These are phyloP conservation scores for Fusarium bactridioides DNA, from an alignment of 2,329 filamentous ascomycete genomes.

Conservation along the genomic window DNA sequence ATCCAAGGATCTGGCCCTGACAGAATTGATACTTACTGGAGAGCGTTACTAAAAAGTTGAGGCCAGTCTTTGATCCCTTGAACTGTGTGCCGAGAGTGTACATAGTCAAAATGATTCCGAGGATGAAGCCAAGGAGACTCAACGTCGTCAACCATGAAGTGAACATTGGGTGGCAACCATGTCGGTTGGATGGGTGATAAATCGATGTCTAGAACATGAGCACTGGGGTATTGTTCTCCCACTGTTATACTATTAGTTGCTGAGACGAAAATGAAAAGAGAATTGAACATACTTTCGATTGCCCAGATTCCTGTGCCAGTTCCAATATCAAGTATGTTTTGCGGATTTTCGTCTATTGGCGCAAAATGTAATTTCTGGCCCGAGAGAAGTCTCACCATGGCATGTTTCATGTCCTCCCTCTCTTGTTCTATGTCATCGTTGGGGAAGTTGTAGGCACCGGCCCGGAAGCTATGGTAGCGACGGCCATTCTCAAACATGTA, in stretches of 20 bases:
- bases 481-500: conserved; percentile 66
- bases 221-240: conserved; percentile 54
- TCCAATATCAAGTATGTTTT: conserved; percentile 64
- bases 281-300: conserved; percentile 56
- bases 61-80: conserved; percentile 66
- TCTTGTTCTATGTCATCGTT: conserved; percentile 69
- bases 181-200: conserved; percentile 59
- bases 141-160: conserved; percentile 65
- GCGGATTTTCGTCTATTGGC: conserved; percentile 56
- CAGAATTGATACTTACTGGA: conserved; percentile 25
- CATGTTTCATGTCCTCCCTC: conserved; percentile 64
- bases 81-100: conserved; percentile 66
- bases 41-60: conserved; percentile 50
- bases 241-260: conserved; percentile 46
- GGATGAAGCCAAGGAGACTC: conserved; percentile 65
- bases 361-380: conserved; percentile 60
- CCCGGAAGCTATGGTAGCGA: conserved; percentile 64
- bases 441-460: conserved; percentile 64
- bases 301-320: conserved; percentile 68
- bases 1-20: background rate
- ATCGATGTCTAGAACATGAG: conserved; percentile 55
- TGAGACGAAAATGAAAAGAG: background rate
- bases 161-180: conserved; percentile 63
- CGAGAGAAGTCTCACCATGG: conserved; percentile 59
- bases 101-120: conserved; percentile 64